These are phyloP conservation scores for Vitis hybrid DNA, from an alignment of 177 flowering plant genomes.

Conservation along the genomic window DNA sequence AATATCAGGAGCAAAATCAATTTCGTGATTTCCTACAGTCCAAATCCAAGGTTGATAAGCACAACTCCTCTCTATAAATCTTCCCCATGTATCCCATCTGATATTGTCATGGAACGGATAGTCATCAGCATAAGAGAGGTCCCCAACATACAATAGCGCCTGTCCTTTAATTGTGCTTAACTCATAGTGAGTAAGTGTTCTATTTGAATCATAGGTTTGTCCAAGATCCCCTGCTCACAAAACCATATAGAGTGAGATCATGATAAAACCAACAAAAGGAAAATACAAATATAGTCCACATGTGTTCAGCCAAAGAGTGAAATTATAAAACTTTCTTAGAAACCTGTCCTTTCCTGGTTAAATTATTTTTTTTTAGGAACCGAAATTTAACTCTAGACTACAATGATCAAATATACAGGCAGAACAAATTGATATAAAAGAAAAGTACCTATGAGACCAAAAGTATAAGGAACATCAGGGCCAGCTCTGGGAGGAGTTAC, in stretches of 20 bases:
- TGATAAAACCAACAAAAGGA: background rate
- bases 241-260: constrained; percentile 4
- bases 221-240: constrained; percentile 76
- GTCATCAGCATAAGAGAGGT: constrained; percentile 77
- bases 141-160: constrained; percentile 68
- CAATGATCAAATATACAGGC: too few relatives aligned
- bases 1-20: constrained; percentile 62
- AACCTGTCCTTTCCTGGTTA: background rate
- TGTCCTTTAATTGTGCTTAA: constrained; percentile 58
- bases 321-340: background rate
- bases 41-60: constrained; percentile 95
- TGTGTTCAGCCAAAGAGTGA: background rate
- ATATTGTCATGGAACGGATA: constrained; percentile 60
- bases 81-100: constrained; percentile 88
- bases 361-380: background rate
- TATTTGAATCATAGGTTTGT: constrained; percentile 73
- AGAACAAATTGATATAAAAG: too few relatives aligned
- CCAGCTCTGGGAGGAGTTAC: constrained; percentile 57
- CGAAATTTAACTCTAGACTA: too few relatives aligned
- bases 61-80: constrained; percentile 66
- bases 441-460: constrained; percentile 59
- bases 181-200: constrained; percentile 67
- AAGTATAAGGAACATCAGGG: constrained; percentile 69
- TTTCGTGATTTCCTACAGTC: constrained; percentile 82
- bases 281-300: background rate